Percentiles rank a stretch among this genome's conserved stretches.
These are phyloP conservation scores for Pestalotiopsis sp. DNA, from an alignment of 2,329 filamentous ascomycete species.

Conservation along the genomic window DNA sequence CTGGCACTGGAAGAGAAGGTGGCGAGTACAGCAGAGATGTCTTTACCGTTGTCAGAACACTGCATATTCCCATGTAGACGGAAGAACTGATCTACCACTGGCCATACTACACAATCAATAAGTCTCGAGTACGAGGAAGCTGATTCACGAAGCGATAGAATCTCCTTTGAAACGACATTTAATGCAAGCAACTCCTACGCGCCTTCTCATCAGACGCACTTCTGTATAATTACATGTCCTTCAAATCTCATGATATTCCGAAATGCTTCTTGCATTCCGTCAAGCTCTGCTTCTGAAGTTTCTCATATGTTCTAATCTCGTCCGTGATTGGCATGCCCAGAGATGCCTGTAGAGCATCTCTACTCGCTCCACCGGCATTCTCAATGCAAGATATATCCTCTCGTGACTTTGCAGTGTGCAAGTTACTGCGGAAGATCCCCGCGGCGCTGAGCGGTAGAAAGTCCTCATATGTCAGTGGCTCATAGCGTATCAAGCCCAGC, in stretches of 20 bases:
- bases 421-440: conserved; percentile 5
- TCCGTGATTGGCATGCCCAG: not conserved
- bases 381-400: not conserved
- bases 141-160: no score
- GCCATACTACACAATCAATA: not conserved
- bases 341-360: not conserved
- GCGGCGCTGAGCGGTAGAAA: conserved; percentile 7
- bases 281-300: not conserved
- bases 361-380: not conserved
- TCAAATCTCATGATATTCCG: not conserved
- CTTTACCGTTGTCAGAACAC: conserved; percentile 31
- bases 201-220: not conserved
- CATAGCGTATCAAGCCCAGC: not conserved
- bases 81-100: not conserved
- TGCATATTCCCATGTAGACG: conserved; percentile 25
- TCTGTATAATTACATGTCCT: not conserved
- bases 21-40: conserved; percentile 33
- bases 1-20: conserved; percentile 31
- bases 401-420: not conserved
- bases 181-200: not conserved
- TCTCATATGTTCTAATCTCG: not conserved
- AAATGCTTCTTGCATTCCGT: not conserved
- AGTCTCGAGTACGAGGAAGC: not conserved
- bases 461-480: conserved; percentile 7
- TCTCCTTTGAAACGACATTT: no score